Percentiles rank a stretch among this genome's conserved stretches.
These are phyloP conservation scores for Penicillium paradoxum DNA, from an alignment of 495 filamentous ascomycete species.

Conservation along the genomic window DNA sequence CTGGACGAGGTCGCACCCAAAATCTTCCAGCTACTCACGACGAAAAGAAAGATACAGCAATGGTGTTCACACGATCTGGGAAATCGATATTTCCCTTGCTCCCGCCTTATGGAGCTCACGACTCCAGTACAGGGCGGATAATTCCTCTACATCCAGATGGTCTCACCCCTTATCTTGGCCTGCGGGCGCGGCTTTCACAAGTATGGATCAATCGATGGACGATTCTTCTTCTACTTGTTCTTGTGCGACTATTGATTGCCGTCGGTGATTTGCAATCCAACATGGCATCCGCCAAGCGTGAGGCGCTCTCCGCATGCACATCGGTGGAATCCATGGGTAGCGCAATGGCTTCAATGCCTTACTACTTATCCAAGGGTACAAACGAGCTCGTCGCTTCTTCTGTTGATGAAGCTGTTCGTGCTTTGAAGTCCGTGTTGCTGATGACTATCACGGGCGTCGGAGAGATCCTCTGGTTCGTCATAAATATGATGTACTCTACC, in stretches of 20 bases:
- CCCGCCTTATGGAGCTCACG: slow-evolving; percentile 42
- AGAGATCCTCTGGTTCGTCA: slow-evolving; percentile 80
- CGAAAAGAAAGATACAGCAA: slow-evolving; percentile 7
- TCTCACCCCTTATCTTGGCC: slow-evolving; percentile 89
- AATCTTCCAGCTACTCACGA: neutral
- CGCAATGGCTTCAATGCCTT: slow-evolving; percentile 94
- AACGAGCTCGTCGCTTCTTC: slow-evolving; percentile 77
- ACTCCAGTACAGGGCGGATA: slow-evolving; percentile 30
- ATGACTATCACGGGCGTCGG: slow-evolving; percentile 79
- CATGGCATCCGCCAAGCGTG: slow-evolving; percentile 65
- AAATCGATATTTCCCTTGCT: slow-evolving; percentile 40
- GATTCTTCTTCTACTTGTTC: slow-evolving; percentile 76
- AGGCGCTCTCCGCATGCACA: slow-evolving; percentile 84
- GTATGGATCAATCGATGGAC: slow-evolving; percentile 98
- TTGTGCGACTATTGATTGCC: slow-evolving; percentile 74
- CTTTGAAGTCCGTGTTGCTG: slow-evolving; percentile 66
- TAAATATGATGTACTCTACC: slow-evolving; percentile 82
- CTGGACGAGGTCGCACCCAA: slow-evolving; percentile 4
- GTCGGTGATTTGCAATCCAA: slow-evolving; percentile 63
- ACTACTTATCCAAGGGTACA: slow-evolving; percentile 83
- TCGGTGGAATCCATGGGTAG: slow-evolving; percentile 92
- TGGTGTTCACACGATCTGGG: slow-evolving; percentile 31
- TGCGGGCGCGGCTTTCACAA: slow-evolving; percentile 86
- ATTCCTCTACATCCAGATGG: slow-evolving; percentile 59
- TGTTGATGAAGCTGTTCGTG: slow-evolving; percentile 72